A percentile compares a stretch with the other conserved stretches of the same genome.
phyloP scores from a whole-genome alignment of 2,329 filamentous ascomycete genomes.

The Aspergillus thermomutatus region DNA sequence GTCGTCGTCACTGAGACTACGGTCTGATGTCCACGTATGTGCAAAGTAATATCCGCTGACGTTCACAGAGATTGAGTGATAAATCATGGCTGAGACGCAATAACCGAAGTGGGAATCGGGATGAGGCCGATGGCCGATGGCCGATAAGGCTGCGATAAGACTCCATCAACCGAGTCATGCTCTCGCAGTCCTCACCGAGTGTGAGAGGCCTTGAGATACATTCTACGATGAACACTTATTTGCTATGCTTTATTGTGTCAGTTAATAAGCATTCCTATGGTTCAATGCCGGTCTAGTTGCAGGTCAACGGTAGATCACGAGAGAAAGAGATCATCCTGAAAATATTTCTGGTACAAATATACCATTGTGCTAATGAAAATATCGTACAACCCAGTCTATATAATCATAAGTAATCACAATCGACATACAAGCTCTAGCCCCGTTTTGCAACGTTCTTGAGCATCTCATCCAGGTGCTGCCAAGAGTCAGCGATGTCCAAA shows the following conservation, averaged over 20 bases:
- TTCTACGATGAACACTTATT: not conserved
- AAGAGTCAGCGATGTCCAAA: conserved; percentile 13
- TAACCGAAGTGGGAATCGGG: conserved; percentile 6
- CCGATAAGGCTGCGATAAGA: conserved; percentile 1
- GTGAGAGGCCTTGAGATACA: not conserved
- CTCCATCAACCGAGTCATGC: conserved; percentile 3
- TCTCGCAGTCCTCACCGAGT: not conserved
- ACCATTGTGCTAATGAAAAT: not conserved
- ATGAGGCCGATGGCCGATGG: conserved; percentile 1
- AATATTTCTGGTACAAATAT: not conserved
- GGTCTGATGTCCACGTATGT: not conserved
- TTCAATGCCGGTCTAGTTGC: not conserved
- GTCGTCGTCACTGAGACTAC: not conserved
- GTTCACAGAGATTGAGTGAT: not conserved
- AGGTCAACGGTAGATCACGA: too few relatives aligned
- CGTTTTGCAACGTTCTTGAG: conserved; percentile 35
- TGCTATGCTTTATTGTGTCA: not conserved
- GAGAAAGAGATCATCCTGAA: too few relatives aligned
- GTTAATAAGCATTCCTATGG: not conserved
- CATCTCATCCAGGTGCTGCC: conserved; percentile 41
- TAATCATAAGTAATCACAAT: conserved; percentile 3
- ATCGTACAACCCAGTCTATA: not conserved
- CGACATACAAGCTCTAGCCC: conserved; percentile 7
- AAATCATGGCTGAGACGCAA: not conserved
- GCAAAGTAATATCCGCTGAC: not conserved